Percentiles rank a stretch among this genome's conserved stretches.
Conservation (phyloP, 2,329 filamentous ascomycete genomes). For the Neoarthrinium moseri region DNA sequence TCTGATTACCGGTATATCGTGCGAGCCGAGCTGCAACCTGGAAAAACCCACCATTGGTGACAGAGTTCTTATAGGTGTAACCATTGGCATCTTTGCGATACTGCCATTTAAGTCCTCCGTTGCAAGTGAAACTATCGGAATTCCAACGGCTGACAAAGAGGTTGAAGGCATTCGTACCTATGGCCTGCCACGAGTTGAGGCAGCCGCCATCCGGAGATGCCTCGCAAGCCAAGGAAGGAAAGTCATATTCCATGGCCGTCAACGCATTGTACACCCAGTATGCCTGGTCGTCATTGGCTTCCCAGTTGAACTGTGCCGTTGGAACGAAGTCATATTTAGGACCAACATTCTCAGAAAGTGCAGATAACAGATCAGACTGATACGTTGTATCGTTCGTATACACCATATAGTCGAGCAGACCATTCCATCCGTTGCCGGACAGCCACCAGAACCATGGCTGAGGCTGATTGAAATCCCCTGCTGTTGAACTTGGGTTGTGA, state of each 20-base stretch:
- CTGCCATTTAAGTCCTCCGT: constrained; percentile 59
- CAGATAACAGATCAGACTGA: constrained; percentile 19
- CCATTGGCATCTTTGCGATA: constrained; percentile 56
- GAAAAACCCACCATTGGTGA: constrained; percentile 35
- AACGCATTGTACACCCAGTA: constrained; percentile 50
- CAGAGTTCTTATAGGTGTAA: constrained; percentile 37
- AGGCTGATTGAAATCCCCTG: constrained; percentile 31
- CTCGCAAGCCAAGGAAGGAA: constrained; percentile 30
- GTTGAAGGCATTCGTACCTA: constrained; percentile 55
- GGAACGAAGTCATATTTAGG: constrained; percentile 22
- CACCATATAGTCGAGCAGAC: constrained; percentile 24
- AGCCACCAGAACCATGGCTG: constrained; percentile 34
- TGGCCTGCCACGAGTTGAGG: constrained; percentile 42
- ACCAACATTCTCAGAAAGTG: constrained; percentile 20
- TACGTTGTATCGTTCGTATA: constrained; percentile 24
- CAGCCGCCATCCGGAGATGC: constrained; percentile 31
- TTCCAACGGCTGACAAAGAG: constrained; percentile 43
- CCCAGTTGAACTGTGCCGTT: constrained; percentile 18
- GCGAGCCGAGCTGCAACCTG: constrained; percentile 48
- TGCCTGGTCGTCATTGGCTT: constrained; percentile 47
- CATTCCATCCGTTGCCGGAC: constrained; percentile 29
- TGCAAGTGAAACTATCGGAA: constrained; percentile 51
- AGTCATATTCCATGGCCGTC: constrained; percentile 43
- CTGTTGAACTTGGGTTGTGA: constrained; percentile 26
- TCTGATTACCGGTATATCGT: constrained; percentile 55